Conservation (phyloP, 805 yeast genomes). For the Teunomyces funiuensis region DNA sequence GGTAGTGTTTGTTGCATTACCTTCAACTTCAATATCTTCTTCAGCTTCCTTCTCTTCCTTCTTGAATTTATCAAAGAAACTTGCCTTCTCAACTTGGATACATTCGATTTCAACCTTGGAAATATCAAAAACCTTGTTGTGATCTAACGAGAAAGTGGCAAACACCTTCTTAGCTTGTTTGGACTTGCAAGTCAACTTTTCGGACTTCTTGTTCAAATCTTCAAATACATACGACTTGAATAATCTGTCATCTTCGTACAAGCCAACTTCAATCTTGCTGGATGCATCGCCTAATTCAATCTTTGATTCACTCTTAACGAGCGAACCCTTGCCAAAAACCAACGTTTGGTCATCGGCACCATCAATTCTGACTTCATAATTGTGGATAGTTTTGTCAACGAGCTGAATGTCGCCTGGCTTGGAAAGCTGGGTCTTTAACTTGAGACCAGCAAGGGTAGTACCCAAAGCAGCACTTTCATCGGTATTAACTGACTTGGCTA, state of each 20-base stretch:
- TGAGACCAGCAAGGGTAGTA: conserved; percentile 78
- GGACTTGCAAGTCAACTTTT: conserved; percentile 41
- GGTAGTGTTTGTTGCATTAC: conserved; percentile 8
- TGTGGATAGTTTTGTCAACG: conserved; percentile 53
- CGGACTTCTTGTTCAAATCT: conserved; percentile 25
- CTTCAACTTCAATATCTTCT: conserved; percentile 13
- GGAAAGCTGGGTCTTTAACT: conserved; percentile 62
- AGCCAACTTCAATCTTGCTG: conserved; percentile 29
- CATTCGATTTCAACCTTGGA: conserved; percentile 48
- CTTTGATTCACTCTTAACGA: conserved; percentile 30
- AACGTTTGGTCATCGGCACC: conserved; percentile 20
- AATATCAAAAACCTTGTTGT: conserved; percentile 51
- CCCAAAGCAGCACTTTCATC: conserved; percentile 95
- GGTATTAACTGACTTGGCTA: conserved; percentile 86
- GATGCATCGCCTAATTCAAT: conserved; percentile 38
- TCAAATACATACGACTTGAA: conserved; percentile 27
- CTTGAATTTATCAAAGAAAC: conserved; percentile 27
- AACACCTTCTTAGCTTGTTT: conserved; percentile 25
- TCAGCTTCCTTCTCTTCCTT: conserved; percentile 21
- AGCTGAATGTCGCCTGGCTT: conserved; percentile 59
- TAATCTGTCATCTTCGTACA: conserved; percentile 41
- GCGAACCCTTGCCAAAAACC: conserved; percentile 51
- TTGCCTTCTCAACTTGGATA: conserved; percentile 16
- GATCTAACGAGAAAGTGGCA: conserved; percentile 46
- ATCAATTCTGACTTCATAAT: conserved; percentile 41